Evolutionary conservation across 1,284 basidiomycete species (phyloP).

Genomic region (Pholiota adiposa): DNA sequence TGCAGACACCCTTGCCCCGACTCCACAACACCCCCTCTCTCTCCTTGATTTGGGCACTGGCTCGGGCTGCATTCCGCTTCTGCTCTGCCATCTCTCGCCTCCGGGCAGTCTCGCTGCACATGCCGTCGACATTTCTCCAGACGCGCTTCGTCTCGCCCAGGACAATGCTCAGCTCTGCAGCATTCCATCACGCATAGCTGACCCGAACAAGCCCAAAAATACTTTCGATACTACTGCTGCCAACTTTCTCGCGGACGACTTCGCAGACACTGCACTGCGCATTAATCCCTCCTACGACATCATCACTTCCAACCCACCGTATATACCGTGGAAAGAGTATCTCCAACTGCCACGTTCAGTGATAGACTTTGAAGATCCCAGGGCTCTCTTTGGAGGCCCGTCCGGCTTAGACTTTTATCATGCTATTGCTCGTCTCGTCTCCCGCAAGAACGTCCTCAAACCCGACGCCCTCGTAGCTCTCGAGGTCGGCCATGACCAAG

Average conservation of each 20-base stretch:
- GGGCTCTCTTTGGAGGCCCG: constrained; percentile 80
- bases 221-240: constrained; percentile 52
- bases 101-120: constrained; percentile 53
- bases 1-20: constrained; percentile 45
- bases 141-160: constrained; percentile 71
- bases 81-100: constrained; percentile 70
- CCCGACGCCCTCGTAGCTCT: constrained; percentile 65
- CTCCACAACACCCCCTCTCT: constrained; percentile 43
- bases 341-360: constrained; percentile 69
- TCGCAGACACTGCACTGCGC: constrained; percentile 36
- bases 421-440: constrained; percentile 66
- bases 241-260: constrained; percentile 50
- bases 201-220: constrained; percentile 35
- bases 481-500: constrained; percentile 83
- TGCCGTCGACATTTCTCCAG: constrained; percentile 74
- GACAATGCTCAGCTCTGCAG: constrained; percentile 66
- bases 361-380: constrained; percentile 76
- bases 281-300: constrained; percentile 67
- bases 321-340: constrained; percentile 77
- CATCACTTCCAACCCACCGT: constrained; percentile 93
- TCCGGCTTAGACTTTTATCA: constrained; percentile 82
- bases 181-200: constrained; percentile 34
- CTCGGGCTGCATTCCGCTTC: constrained; percentile 85
- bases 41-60: constrained; percentile 91
- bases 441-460: constrained; percentile 48